Base-by-base conservation (phyloP, 2,329 filamentous ascomycete genomes). In the Trichoderma sp. region DNA sequence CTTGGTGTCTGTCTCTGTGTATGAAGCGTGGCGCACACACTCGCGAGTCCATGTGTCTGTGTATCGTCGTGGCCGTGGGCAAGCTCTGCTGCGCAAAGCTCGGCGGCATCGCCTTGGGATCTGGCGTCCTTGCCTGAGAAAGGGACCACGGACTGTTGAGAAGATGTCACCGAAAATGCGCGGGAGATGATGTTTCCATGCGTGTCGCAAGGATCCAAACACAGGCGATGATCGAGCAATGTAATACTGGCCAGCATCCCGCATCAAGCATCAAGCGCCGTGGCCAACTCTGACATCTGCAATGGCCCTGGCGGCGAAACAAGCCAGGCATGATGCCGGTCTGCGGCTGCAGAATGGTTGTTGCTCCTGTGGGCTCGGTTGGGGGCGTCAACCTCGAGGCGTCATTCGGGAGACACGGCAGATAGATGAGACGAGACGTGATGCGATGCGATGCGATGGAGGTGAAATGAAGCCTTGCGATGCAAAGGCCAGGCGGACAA, bases 101-200 rank as follows among this genome's bases (percentile, higher is more conserved):
- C 24, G 48, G 39, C 28, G 17, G 28, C 50, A 52, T 52, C 28
- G 24, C n/a, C 50, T 48, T 19, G 30, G 15, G 48, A 26, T 30
- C 1, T 61, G 34, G 58, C 58, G 34, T n/a, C 34, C 17, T 52
- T 43, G 58, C 24, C 47, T 19, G 21, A 3, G 10, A n/a, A 26
- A 34, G 28, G 43, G 45, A 39, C n/a, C 21, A 43, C 21, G 34
- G 45, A 19, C 24, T 21, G 24, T 7, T 26, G 15, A 41, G 56
- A 48, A 12, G 50, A 26, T n/a, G 24, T 17, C 34, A 30, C 41
- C 50, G 28, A 9, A 44, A 34, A 26, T 47, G 41, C 47, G 24
- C 41, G 21, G 39, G 17, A 52, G 58, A 24, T 30, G 39, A 62
- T 62, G 58, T 62, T 61, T 61, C n/a, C 58, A 61, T 47, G 47